Evolutionary conservation across 208 protist genomes (phyloP).

Genomic region (Balamuthia mandrillaris): DNA sequence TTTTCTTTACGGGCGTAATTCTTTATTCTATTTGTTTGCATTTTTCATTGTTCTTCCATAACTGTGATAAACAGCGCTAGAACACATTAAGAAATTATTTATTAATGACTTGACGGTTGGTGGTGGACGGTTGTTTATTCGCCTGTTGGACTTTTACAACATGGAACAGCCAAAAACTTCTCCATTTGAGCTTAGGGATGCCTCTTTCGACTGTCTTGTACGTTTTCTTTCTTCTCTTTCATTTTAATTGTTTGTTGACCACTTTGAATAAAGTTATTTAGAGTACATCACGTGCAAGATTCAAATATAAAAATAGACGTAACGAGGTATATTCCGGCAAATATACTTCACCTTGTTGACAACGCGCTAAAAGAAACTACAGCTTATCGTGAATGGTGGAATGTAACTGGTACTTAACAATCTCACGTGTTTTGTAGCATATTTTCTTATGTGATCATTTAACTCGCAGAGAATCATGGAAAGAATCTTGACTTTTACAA

Average conservation of each 20-base stretch:
- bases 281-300: background rate
- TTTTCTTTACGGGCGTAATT: background rate
- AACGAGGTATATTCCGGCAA: background rate
- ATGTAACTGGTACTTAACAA: background rate
- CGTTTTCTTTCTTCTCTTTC: background rate
- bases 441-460: background rate
- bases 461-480: background rate
- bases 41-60: background rate
- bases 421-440: background rate
- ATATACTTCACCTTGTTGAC: background rate
- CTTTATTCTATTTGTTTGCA: background rate
- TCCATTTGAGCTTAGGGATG: background rate
- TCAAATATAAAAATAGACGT: background rate
- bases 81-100: constrained; percentile 14
- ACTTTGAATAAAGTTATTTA: background rate
- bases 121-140: background rate
- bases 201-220: background rate
- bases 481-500: constrained; percentile 31
- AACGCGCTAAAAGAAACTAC: background rate
- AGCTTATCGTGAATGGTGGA: constrained; percentile 5
- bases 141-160: constrained; percentile 27
- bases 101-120: background rate
- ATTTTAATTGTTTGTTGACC: background rate
- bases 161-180: background rate
- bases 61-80: background rate